Base-by-base conservation (phyloP, 495 filamentous ascomycete species). In the Cladorrhinum samala region DNA sequence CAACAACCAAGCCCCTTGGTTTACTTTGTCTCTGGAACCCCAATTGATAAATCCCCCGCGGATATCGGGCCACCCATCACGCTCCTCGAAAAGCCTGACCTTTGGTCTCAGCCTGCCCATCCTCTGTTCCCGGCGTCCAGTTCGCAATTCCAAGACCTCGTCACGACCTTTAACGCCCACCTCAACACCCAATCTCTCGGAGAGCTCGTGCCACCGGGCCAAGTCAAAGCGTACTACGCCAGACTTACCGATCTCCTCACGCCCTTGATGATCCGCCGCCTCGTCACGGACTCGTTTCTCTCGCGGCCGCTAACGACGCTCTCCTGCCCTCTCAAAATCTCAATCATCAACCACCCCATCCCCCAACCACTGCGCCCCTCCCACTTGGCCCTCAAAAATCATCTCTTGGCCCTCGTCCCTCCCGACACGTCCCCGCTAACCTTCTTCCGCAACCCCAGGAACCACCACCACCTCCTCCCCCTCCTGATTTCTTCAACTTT, bases 1-100 rank as follows among this genome's bases (percentile, higher is more conserved):
- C 16, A 53, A 14, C 23, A 43, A 11, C 40, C 37, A 0, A 17
- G 37, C 2, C 57, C 60, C 0, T 46, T 66, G 24, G 37, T 51
- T 0, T 65, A 62, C 48, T 61, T 66, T 21, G 63, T 63, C 1
- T 66, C 63, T 11, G 63, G 63, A 17, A 66, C 63, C 4, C 63
- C 63, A 0, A 17, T 66, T 3, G 58, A 50, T 4, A 51, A 61
- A 7, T 57, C 57, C 8, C 48, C 52, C 1, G 47, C 41, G 0
- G 58, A 66, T 41, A 48, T 63, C 14, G 53, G 49, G 4, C 23
- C 57, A 0, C 48, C 52, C 3, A 17, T 61, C 14, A 41, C 47
- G 1, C 18, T 61, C 11, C 44, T 63, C 5, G 55, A 57, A 43
- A 45, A 43, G 21, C 45, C n/a, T 9, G 24, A 48, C 2, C n/a